Percentiles rank a stretch among this genome's conserved stretches.
These are phyloP conservation scores for Mercurialis annua DNA, from an alignment of 345 rosid genomes.

Conservation along the genomic window DNA sequence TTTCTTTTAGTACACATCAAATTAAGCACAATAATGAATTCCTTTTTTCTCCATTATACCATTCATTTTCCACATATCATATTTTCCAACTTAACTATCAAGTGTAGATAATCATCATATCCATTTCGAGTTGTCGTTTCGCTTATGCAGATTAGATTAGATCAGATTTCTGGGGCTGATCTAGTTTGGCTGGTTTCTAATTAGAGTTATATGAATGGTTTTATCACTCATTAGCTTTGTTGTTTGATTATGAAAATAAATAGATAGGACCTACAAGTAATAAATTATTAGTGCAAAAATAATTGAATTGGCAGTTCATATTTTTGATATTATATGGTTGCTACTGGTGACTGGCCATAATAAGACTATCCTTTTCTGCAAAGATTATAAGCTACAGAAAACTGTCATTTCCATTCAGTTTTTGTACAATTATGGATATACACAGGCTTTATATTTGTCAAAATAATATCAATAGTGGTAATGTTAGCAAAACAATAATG, in stretches of 20 bases:
- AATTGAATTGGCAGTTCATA: constrained; percentile 15
- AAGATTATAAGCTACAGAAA: background rate
- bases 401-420: constrained; percentile 10
- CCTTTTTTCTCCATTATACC: constrained; percentile 16
- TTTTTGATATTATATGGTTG: constrained; percentile 4
- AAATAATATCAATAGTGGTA: background rate
- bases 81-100: background rate
- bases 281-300: constrained; percentile 21
- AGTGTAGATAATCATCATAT: background rate
- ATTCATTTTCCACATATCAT: constrained; percentile 9
- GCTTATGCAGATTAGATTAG: background rate
- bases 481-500: background rate
- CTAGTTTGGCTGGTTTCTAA: background rate
- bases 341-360: background rate
- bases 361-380: constrained; percentile 7
- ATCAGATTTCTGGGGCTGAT: background rate
- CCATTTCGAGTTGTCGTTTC: background rate
- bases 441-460: background rate
- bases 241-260: background rate
- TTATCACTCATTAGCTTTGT: background rate
- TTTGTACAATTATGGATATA: background rate
- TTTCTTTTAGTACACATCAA: constrained; percentile 38
- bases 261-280: constrained; percentile 16
- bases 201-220: background rate
- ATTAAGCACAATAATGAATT: constrained; percentile 7